Evolutionary conservation across 352 stramenopile genomes (phyloP), one percentile per base, ranked within the genome.

Genomic region (Globisporangium heterothallicum): DNA sequence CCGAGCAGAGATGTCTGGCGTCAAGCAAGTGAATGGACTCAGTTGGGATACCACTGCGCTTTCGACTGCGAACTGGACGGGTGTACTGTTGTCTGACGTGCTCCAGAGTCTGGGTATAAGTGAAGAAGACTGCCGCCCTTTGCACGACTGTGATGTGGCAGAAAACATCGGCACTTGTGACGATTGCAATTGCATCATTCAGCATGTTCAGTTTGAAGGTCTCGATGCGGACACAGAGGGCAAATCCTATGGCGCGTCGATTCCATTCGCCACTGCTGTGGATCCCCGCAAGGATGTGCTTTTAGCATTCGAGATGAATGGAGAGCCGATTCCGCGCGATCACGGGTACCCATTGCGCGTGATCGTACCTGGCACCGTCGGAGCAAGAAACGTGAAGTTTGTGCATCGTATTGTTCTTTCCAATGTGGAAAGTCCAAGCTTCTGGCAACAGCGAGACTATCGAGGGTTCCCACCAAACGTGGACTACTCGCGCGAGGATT

Each of bases 301-400:
- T 46, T 62, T 99, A n/a, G 95, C 95, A 4, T 99, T 98, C 55
- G 94, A 98, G 80, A 99, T 99, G 96, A 99, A 99, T 64, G 97
- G 78, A 7, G 77, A 91, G 57, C 78, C 77, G 5, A 88, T 97
- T 42, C 88, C 90, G 9, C 78, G 91, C 2, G 96, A 99, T 67
- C 97, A 99, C 62, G 97, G 97, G 7, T 98, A 88, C 64, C 97
- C 97, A 12, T 53, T 99, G 22, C 89, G 97, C 18, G 74, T 96
- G 19, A 96, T 99, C 40, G 92, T 99, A 7, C 97, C 97, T 6
- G 97, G 97, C 3, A 92, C 78, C 25, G 88, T 97, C 10, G 97
- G 91, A 8, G 95, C 95, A 22, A 84, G 97, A 6, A 98, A 97
- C 61, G 95, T 99, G 38, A 99, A 99, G 66, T 99, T 97, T 75